Evolutionary conservation across 331 rosid genomes (phyloP).

Genomic region (Prunus yedoensis): DNA sequence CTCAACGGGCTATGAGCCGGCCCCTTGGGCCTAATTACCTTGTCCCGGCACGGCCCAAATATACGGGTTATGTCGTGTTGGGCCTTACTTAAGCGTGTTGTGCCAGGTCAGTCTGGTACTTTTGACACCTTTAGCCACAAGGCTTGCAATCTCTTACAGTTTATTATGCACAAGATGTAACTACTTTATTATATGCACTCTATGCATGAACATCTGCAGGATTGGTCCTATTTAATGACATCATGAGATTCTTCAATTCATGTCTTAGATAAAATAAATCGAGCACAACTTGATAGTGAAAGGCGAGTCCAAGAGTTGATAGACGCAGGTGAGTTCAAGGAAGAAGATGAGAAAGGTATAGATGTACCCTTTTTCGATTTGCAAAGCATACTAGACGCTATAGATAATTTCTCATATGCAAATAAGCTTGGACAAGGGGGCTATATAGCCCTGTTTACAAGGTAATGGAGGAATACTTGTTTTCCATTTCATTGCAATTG

Average conservation of each 20-base stretch:
- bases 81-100: too few species aligned
- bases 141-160: too few species aligned
- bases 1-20: too few species aligned
- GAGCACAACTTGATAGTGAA: slow-evolving; percentile 28
- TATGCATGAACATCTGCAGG: background rate
- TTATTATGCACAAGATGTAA: background rate
- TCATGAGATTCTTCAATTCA: background rate
- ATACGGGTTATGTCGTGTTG: too few species aligned
- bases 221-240: background rate
- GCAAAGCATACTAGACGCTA: slow-evolving; percentile 27
- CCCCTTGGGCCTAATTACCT: too few species aligned
- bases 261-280: background rate
- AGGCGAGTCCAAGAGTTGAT: slow-evolving; percentile 33
- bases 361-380: slow-evolving; percentile 31
- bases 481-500: background rate
- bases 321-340: slow-evolving; percentile 19
- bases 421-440: slow-evolving; percentile 46
- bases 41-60: too few species aligned
- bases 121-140: too few species aligned
- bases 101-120: too few species aligned
- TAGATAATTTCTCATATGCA: slow-evolving; percentile 26
- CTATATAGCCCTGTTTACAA: slow-evolving; percentile 42
- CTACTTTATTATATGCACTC: background rate
- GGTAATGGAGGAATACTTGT: slow-evolving; percentile 4
- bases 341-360: slow-evolving; percentile 24